Conservation (phyloP, 2,329 filamentous ascomycete species). For the Apiospora pterosperma region DNA sequence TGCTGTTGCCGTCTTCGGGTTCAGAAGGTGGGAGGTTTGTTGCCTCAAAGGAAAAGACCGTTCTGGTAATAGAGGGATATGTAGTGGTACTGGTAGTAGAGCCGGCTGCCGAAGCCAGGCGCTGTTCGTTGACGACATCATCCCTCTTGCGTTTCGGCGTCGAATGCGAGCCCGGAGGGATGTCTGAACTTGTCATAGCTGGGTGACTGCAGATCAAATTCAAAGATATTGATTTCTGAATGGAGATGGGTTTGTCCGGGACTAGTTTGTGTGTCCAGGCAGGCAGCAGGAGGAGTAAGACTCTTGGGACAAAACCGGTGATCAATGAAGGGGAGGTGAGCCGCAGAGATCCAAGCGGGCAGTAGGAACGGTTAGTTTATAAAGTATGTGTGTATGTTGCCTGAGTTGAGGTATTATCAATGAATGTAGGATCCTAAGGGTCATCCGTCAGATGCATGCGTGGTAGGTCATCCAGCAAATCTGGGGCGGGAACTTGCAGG, state of each 20-base stretch:
- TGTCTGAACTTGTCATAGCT: not conserved
- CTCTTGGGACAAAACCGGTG: not conserved
- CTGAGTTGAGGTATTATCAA: not conserved
- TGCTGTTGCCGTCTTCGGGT: slow-evolving; percentile 44
- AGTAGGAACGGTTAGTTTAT: not conserved
- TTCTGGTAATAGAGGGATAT: slow-evolving; percentile 18
- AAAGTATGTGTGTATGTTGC: not conserved
- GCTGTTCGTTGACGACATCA: slow-evolving; percentile 25
- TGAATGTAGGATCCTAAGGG: not conserved
- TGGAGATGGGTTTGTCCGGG: not conserved
- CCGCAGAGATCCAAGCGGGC: not conserved
- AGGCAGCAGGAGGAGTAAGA: not conserved
- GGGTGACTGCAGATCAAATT: slow-evolving; percentile 4
- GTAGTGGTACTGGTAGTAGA: not conserved
- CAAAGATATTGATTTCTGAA: slow-evolving; percentile 14
- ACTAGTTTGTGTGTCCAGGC: not conserved
- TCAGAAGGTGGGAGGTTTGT: slow-evolving; percentile 16
- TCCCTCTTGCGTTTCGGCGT: slow-evolving; percentile 47
- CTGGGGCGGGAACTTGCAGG: not conserved
- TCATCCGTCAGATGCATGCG: not conserved
- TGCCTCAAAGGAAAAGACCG: slow-evolving; percentile 43
- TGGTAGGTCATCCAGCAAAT: not conserved
- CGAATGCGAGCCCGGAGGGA: slow-evolving; percentile 8
- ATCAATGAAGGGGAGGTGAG: not conserved
- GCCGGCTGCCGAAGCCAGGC: not conserved